These are phyloP conservation scores for Gossypium australe DNA, from an alignment of 345 rosid genomes.

Conservation along the genomic window DNA sequence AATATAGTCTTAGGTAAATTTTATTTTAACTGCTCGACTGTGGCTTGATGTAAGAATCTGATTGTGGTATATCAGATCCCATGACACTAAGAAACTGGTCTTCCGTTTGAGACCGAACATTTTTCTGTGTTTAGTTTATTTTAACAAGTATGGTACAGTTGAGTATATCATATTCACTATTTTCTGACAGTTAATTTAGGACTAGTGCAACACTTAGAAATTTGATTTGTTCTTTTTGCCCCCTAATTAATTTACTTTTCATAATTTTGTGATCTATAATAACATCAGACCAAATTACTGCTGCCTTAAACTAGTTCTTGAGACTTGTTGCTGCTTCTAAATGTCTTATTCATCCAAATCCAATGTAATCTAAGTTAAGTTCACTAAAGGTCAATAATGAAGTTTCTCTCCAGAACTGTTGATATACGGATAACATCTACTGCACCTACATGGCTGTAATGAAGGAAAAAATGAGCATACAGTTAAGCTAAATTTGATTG, in stretches of 20 bases:
- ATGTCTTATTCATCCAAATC: background rate
- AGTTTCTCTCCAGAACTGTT: background rate
- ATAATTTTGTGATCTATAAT: background rate
- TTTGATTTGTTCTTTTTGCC: background rate
- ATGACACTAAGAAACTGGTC: background rate
- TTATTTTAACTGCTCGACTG: background rate
- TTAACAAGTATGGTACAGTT: background rate
- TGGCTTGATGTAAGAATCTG: slow-evolving; percentile 5
- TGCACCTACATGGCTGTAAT: background rate
- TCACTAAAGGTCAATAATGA: background rate
- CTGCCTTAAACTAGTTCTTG: slow-evolving; percentile 2
- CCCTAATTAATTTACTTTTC: background rate
- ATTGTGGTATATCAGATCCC: background rate
- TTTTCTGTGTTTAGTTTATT: background rate
- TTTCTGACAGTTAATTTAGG: background rate
- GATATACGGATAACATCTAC: background rate
- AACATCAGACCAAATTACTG: background rate
- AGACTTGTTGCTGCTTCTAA: background rate
- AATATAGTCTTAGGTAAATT: background rate
- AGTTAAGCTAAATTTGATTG: background rate
- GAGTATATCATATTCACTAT: background rate
- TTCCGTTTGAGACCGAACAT: background rate
- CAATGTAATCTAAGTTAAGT: background rate
- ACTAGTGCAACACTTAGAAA: background rate
- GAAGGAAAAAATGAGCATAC: background rate